Evolutionary conservation across 305 asterid species (phyloP).

Genomic region (Fraxinus xanthoxyloides): DNA sequence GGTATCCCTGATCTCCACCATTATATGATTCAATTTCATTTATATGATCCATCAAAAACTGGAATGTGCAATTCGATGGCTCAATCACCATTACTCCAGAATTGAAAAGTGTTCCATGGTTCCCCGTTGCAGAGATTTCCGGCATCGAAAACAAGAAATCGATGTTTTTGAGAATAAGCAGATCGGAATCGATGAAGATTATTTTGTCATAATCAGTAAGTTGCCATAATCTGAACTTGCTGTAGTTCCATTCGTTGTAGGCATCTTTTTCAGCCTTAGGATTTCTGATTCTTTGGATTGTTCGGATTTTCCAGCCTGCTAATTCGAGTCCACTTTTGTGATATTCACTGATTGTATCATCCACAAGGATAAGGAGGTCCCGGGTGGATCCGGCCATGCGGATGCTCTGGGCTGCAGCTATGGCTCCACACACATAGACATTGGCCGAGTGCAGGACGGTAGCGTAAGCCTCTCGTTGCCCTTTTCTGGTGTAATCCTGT

Average conservation of each 20-base stretch:
- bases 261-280: conserved; percentile 76
- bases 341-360: conserved; percentile 49
- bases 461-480: conserved; percentile 73
- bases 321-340: conserved; percentile 56
- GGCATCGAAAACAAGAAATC: conserved; percentile 61
- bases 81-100: conserved; percentile 68
- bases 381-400: conserved; percentile 65
- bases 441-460: conserved; percentile 75
- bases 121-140: conserved; percentile 67
- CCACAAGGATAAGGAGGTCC: conserved; percentile 80
- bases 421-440: conserved; percentile 83
- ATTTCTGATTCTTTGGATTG: conserved; percentile 52
- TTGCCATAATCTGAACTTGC: conserved; percentile 77
- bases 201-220: conserved; percentile 63
- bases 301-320: conserved; percentile 66
- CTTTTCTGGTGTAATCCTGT: conserved; percentile 29
- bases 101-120: conserved; percentile 59
- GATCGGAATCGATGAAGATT: conserved; percentile 62
- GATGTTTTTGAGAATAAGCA: conserved; percentile 61
- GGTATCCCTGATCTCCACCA: conserved; percentile 72
- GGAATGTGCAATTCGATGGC: conserved; percentile 61
- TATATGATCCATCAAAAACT: conserved; percentile 51
- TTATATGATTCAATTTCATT: conserved; percentile 61
- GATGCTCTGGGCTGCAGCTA: conserved; percentile 82
- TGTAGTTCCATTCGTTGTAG: conserved; percentile 74